Conservation (phyloP, 441 rosid species). For the Melastoma candidum region DNA sequence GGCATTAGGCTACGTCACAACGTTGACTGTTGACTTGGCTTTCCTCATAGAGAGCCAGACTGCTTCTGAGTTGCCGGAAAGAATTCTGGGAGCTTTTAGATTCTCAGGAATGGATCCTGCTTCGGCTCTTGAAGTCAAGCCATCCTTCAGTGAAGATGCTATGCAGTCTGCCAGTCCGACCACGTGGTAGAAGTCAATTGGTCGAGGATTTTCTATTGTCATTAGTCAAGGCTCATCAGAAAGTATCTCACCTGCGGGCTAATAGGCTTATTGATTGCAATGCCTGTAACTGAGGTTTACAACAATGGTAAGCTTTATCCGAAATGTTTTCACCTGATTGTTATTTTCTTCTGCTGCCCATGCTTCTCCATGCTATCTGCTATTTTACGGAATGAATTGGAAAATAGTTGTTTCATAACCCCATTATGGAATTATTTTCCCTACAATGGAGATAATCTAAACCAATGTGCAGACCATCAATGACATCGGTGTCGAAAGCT, state of each 20-base stretch:
- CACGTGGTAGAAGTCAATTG: conserved; percentile 76
- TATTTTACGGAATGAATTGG: no score
- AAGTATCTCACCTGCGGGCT: conserved; percentile 20
- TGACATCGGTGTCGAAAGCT: no score
- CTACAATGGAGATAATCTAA: no score
- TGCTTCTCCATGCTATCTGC: conserved; percentile 4
- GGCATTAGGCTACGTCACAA: conserved; percentile 75
- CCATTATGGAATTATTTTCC: no score
- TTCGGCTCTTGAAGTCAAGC: conserved; percentile 39
- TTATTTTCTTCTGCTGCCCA: conserved; percentile 5
- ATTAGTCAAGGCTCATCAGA: conserved; percentile 51
- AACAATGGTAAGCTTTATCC: conserved; percentile 36
- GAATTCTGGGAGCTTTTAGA: conserved; percentile 63
- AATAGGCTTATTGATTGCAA: conserved; percentile 30
- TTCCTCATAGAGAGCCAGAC: conserved; percentile 78
- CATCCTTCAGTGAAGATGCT: conserved; percentile 19
- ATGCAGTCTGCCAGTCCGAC: conserved; percentile 38
- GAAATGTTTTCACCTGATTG: background rate
- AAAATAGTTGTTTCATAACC: no score
- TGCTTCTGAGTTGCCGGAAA: conserved; percentile 78
- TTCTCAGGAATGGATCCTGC: conserved; percentile 69
- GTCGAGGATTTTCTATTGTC: conserved; percentile 68
- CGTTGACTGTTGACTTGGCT: conserved; percentile 83
- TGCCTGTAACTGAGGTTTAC: conserved; percentile 22
- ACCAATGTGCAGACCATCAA: no score